Conservation (phyloP, 805 yeast species). For the Lachancea meyersii region DNA sequence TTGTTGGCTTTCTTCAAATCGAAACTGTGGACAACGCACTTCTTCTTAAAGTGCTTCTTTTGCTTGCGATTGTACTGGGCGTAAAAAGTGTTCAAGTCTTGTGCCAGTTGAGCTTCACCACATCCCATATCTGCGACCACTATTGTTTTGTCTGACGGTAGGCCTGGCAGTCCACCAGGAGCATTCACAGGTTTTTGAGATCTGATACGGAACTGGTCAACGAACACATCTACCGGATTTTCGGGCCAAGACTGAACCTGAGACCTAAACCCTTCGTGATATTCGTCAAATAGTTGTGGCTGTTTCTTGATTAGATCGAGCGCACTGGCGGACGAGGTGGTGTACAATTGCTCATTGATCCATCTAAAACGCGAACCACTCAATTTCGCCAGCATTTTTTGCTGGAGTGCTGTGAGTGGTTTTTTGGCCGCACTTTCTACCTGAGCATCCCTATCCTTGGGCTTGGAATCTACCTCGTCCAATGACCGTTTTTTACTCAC, state of each 20-base stretch:
- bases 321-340: conserved; percentile 74
- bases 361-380: conserved; percentile 95
- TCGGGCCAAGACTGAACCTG: conserved; percentile 98
- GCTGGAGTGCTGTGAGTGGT: conserved; percentile 79
- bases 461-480: not conserved
- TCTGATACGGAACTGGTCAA: conserved; percentile 57
- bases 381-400: conserved; percentile 90
- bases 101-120: conserved; percentile 89
- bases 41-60: conserved; percentile 38
- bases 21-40: conserved; percentile 73
- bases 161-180: conserved; percentile 92
- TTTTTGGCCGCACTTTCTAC: conserved; percentile 21
- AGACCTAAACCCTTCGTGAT: conserved; percentile 89
- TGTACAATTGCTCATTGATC: conserved; percentile 96
- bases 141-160: conserved; percentile 44
- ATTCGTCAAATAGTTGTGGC: conserved; percentile 87
- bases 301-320: conserved; percentile 64
- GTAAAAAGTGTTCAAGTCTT: conserved; percentile 51
- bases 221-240: conserved; percentile 92
- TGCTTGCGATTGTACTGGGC: conserved; percentile 29
- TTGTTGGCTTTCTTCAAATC: conserved; percentile 87
- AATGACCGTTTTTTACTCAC: conserved; percentile 4
- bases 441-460: conserved; percentile 10
- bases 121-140: conserved; percentile 98
- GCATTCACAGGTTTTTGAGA: conserved; percentile 71